These are phyloP conservation scores for Beauveria sp. DNA, from an alignment of 2,329 filamentous ascomycete genomes.

Conservation along the genomic window DNA sequence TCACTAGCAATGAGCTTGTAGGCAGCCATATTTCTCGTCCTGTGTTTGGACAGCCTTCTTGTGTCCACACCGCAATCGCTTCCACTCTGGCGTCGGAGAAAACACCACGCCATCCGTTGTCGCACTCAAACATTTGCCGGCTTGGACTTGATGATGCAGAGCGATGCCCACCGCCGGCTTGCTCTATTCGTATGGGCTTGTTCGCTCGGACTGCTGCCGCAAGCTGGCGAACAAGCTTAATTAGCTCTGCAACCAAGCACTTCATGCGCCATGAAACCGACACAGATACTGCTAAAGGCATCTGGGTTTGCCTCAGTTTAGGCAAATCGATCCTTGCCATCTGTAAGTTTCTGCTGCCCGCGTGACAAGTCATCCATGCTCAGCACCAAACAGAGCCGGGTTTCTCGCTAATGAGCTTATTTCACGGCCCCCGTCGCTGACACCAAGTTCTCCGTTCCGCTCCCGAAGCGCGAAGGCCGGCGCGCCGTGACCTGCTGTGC, in stretches of 20 bases:
- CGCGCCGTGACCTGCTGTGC: background rate
- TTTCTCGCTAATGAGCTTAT: slow-evolving; percentile 9
- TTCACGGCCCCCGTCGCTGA: background rate
- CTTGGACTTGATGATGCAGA: background rate
- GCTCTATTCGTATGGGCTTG: background rate
- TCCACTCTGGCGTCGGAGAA: slow-evolving; percentile 1
- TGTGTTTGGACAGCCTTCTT: slow-evolving; percentile 1
- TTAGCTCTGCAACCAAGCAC: background rate
- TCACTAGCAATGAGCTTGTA: background rate
- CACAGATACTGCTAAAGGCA: background rate
- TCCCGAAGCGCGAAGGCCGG: slow-evolving; percentile 4
- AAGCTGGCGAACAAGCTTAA: background rate
- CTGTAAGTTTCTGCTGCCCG: background rate
- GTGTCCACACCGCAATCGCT: slow-evolving; percentile 2
- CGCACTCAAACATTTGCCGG: background rate
- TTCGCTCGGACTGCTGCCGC: background rate
- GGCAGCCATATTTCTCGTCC: slow-evolving; percentile 10
- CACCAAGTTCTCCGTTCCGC: background rate
- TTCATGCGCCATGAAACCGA: background rate
- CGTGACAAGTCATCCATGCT: slow-evolving; percentile 7
- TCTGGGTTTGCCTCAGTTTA: background rate
- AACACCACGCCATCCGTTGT: background rate
- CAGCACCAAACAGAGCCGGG: background rate
- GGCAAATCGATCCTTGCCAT: background rate
- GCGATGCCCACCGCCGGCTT: background rate